These are phyloP conservation scores for Ogataea polymorpha DNA, from an alignment of 805 yeast species.

Conservation along the genomic window DNA sequence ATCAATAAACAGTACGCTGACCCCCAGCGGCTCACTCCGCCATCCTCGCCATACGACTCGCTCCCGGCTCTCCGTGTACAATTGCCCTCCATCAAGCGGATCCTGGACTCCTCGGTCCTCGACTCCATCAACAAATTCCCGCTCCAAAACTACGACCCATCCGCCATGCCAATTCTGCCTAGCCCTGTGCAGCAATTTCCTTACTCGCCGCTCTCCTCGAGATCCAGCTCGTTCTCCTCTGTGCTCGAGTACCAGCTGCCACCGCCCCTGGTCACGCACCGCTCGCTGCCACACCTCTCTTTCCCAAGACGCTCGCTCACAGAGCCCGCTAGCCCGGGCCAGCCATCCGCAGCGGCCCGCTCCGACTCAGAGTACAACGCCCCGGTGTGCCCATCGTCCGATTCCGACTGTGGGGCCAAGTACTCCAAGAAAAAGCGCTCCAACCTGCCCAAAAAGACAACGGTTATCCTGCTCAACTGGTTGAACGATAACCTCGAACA, in stretches of 20 bases:
- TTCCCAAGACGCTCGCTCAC: constrained; percentile 4
- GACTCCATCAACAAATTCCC: constrained; percentile 11
- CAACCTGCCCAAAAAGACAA: constrained; percentile 59
- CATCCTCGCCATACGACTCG: constrained; percentile 17
- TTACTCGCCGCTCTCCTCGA: constrained; percentile 22
- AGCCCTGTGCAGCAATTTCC: constrained; percentile 18
- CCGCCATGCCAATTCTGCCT: constrained; percentile 15
- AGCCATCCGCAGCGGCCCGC: background rate
- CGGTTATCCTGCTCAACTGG: constrained; percentile 51
- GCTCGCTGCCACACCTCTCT: constrained; percentile 6
- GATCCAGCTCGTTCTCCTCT: constrained; percentile 21
- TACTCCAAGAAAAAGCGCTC: constrained; percentile 38
- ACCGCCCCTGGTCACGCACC: constrained; percentile 6
- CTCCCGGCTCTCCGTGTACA: constrained; percentile 13
- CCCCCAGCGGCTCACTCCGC: constrained; percentile 18
- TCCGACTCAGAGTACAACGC: constrained; percentile 13
- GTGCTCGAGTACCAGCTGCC: constrained; percentile 13
- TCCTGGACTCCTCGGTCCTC: constrained; percentile 20
- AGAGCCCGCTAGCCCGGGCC: constrained; percentile 7
- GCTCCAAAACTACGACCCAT: background rate
- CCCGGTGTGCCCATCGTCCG: constrained; percentile 19
- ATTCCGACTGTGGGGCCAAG: constrained; percentile 5
- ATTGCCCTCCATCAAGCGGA: constrained; percentile 24
- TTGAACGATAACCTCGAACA: constrained; percentile 53
- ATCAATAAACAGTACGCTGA: constrained; percentile 13